A percentile compares a stretch with the other conserved stretches of the same genome.
Evolutionary conservation across 1,139 yeast species (phyloP).

Genomic region (Yamadazyma friedrichii): DNA sequence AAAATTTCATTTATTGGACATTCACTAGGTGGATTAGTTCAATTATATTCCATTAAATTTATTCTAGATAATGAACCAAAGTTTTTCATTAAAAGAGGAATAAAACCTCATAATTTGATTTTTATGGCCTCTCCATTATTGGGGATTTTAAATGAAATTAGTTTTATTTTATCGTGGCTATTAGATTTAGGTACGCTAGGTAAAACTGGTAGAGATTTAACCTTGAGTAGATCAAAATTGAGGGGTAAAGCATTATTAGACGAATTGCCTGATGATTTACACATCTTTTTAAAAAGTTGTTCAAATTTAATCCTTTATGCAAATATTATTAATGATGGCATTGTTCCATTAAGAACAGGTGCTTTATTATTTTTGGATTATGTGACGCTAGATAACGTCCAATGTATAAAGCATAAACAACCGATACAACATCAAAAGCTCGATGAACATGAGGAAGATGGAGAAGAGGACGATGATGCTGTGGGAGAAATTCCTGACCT

Average conservation of each 20-base stretch:
- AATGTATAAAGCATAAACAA: conserved; percentile 20
- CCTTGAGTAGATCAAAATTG: conserved; percentile 41
- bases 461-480: conserved; percentile 10
- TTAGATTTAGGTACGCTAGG: conserved; percentile 88
- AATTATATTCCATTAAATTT: conserved; percentile 86
- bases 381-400: conserved; percentile 40
- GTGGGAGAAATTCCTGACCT: conserved; percentile 15
- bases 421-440: too few species aligned
- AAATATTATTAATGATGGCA: conserved; percentile 85
- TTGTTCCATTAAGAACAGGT: conserved; percentile 76
- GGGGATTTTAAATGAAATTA: conserved; percentile 83
- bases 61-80: conserved; percentile 52
- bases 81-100: conserved; percentile 53
- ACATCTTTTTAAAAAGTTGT: conserved; percentile 61
- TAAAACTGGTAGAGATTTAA: conserved; percentile 87
- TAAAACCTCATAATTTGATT: conserved; percentile 68
- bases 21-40: conserved; percentile 88
- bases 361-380: conserved; percentile 52
- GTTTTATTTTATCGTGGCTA: conserved; percentile 79
- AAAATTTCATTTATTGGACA: conserved; percentile 88
- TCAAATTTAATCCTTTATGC: conserved; percentile 73
- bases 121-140: conserved; percentile 85
- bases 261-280: conserved; percentile 77
- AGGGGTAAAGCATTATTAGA: conserved; percentile 62
- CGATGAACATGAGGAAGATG: conserved; percentile 8